Conservation (phyloP, 1,284 basidiomycete species). For the Peniophora sp. region DNA sequence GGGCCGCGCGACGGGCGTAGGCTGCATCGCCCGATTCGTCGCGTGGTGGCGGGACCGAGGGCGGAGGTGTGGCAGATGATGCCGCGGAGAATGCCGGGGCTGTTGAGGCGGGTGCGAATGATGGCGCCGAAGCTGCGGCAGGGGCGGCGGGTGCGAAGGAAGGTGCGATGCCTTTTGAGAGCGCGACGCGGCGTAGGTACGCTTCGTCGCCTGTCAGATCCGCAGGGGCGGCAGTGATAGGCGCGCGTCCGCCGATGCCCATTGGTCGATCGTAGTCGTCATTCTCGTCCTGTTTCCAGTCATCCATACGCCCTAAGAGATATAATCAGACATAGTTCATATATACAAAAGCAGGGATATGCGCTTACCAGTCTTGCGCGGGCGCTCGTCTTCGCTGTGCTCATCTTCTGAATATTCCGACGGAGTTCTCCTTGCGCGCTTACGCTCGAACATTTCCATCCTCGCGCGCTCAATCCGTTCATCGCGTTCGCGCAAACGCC, state of each 20-base stretch:
- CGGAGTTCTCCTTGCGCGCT: conserved; percentile 39
- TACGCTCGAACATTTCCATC: conserved; percentile 46
- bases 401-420: too few relatives aligned
- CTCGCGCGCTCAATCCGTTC: conserved; percentile 56
- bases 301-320: conserved; percentile 47
- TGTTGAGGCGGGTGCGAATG: neutral
- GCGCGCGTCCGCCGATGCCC: conserved; percentile 17
- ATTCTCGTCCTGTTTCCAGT: conserved; percentile 38
- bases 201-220: conserved; percentile 51
- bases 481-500: conserved; percentile 66
- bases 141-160: neutral
- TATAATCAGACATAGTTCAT: too few relatives aligned
- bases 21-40: conserved; percentile 60
- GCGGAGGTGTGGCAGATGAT: neutral
- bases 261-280: conserved; percentile 37
- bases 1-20: conserved; percentile 51
- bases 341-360: neutral
- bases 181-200: conserved; percentile 45
- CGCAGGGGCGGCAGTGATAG: conserved; percentile 19
- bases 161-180: conserved; percentile 26
- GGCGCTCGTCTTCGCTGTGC: conserved; percentile 57
- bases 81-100: neutral
- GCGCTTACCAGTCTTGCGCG: conserved; percentile 58
- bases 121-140: neutral
- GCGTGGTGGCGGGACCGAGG: neutral